These are phyloP conservation scores for Penicillium sp. DNA, from an alignment of 2,329 filamentous ascomycete species.

Conservation along the genomic window DNA sequence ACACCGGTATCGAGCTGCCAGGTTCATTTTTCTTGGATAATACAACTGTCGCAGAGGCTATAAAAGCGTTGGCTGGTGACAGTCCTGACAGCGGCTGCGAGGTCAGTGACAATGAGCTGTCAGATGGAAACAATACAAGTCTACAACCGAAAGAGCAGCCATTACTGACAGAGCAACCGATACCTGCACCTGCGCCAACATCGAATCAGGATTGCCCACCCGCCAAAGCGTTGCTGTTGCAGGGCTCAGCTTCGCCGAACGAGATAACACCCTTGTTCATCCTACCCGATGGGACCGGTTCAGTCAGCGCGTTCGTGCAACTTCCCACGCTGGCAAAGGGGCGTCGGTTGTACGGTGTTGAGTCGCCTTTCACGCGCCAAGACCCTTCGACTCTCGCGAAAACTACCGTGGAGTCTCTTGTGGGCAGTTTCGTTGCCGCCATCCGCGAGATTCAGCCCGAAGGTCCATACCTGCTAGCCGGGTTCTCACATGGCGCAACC, in stretches of 20 bases:
- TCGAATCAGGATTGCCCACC: background rate
- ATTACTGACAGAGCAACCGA: background rate
- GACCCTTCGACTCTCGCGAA: background rate
- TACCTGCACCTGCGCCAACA: background rate
- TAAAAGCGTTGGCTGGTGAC: background rate
- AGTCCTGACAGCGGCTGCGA: background rate
- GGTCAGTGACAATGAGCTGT: background rate
- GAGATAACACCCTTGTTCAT: background rate
- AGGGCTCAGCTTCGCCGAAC: background rate
- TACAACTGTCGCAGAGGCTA: conserved; percentile 36
- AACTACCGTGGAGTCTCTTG: background rate
- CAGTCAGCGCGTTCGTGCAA: background rate
- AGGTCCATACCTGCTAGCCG: conserved; percentile 9
- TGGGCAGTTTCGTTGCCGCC: conserved; percentile 1
- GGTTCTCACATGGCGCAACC: conserved; percentile 7
- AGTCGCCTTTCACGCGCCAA: background rate
- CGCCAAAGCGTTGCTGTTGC: background rate
- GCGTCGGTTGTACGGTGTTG: background rate
- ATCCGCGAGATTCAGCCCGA: conserved; percentile 1
- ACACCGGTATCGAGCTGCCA: conserved; percentile 54
- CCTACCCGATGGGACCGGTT: conserved; percentile 2
- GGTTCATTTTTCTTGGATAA: conserved; percentile 57
- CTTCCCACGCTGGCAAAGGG: background rate
- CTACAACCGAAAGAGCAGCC: background rate
- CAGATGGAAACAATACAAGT: background rate